A percentile compares a stretch with the other conserved stretches of the same genome.
Evolutionary conservation across 805 yeast genomes (phyloP).

Genomic region (Ogataea methanolica): DNA sequence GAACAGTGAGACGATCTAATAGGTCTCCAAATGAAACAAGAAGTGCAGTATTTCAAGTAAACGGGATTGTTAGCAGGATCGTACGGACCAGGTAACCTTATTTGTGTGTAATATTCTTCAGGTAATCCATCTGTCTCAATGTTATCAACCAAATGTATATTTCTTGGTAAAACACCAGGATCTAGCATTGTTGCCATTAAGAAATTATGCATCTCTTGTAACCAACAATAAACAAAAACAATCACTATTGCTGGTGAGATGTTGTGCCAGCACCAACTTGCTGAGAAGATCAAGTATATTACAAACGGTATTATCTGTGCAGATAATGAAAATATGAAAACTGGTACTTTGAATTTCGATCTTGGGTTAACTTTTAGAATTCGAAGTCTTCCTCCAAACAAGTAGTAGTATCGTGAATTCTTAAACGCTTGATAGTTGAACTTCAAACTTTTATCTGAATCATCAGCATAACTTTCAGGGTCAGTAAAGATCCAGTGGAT

Average conservation of each 20-base stretch:
- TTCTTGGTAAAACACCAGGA: conserved; percentile 68
- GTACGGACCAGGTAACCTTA: conserved; percentile 42
- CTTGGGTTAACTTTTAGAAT: conserved; percentile 29
- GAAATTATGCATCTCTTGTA: conserved; percentile 42
- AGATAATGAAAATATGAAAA: conserved; percentile 7
- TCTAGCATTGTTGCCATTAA: conserved; percentile 55
- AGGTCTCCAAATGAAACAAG: conserved; percentile 73
- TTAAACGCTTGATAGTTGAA: conserved; percentile 42
- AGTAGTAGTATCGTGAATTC: conserved; percentile 40
- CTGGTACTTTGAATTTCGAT: conserved; percentile 4
- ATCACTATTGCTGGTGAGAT: conserved; percentile 53
- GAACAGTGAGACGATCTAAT: conserved; percentile 75
- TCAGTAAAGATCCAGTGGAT: conserved; percentile 7
- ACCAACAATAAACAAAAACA: conserved; percentile 56
- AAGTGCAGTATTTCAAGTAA: conserved; percentile 45
- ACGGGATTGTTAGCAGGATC: conserved; percentile 17
- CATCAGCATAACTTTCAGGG: conserved; percentile 3
- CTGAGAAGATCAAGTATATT: conserved; percentile 48
- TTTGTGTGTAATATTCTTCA: conserved; percentile 49
- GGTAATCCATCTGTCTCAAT: conserved; percentile 38
- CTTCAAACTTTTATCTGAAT: background rate
- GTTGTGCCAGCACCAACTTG: conserved; percentile 52
- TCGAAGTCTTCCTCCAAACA: conserved; percentile 64
- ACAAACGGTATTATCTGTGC: conserved; percentile 35
- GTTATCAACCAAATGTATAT: conserved; percentile 51